Evolutionary conservation across 257 asterid genomes (phyloP), one percentile per base, ranked within the genome.

Genomic region (Nicotiana sylvestris): DNA sequence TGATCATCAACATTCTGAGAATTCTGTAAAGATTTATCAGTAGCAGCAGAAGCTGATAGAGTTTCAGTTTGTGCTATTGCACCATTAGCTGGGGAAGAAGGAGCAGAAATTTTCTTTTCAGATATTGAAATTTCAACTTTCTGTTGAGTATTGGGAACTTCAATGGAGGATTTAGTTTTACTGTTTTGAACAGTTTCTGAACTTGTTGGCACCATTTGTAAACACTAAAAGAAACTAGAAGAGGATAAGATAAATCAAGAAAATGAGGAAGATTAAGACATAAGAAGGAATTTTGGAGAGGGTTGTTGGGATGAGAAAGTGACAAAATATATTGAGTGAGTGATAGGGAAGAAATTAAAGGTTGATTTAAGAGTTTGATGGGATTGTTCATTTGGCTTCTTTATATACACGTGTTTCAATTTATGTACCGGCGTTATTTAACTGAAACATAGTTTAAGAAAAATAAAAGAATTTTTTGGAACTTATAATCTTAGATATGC

Each of bases 81-180:
- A 61, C 9, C 61, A 56, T 53, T 53, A 53, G 57, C 56, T 10
- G 68, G 68, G 8, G 68, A 64, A 64, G 68, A 64, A 27, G 68
- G 68, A 64, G 9, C 18, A 21, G 60, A 70, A 5, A 57, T 6
- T 2, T n/a, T 70, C 12, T 43, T 70, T 11, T 0, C 78, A 70
- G 58, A 10, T 72, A 72, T 35, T 25, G 21, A 18, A 3, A 74
- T 43, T 61, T 12, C 15, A 61, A 61, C 66, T 21, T 61, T 8
- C 0, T 74, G 43, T 74, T 49, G 80, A 13, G 62, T 25, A 74
- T 74, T 49, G 43, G 1, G 27, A 49, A 49, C 61, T 49, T 74
- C 80, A 74, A 72, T 72, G 39, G 78, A 11, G 37, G 78, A 72
- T 46, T 74, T 74, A 57, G 27, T 57, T 57, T 57, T n/a, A 57